A percentile compares a stretch with the other conserved stretches of the same genome.
phyloP scores from a whole-genome alignment of 768 basidiomycete species.

The Naganishia friedmannii region DNA sequence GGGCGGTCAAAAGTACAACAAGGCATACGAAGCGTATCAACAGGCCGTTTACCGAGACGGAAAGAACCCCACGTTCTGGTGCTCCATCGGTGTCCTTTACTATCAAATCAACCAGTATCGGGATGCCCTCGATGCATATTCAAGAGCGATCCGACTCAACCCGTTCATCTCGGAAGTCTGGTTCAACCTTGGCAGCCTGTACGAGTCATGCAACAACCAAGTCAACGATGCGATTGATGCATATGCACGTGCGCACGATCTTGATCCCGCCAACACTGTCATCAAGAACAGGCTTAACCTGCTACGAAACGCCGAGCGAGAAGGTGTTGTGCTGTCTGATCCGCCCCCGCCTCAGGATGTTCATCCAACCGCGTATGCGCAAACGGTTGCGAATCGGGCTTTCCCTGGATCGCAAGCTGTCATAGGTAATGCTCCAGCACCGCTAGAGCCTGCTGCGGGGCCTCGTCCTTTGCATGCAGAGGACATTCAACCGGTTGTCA shows the following conservation, averaged over 20 bases:
- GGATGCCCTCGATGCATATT: constrained; percentile 97
- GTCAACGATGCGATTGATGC: constrained; percentile 98
- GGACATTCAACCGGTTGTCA: constrained; percentile 30
- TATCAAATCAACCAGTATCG: constrained; percentile 99
- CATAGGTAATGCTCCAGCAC: not conserved
- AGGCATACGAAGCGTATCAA: constrained; percentile 98
- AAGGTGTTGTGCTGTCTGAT: constrained; percentile 70
- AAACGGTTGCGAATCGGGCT: constrained; percentile 23
- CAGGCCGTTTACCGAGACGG: constrained; percentile 99
- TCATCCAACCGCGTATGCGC: constrained; percentile 87
- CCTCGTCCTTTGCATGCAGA: constrained; percentile 1
- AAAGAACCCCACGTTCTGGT: constrained; percentile 99
- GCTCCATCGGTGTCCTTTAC: constrained; percentile 96
- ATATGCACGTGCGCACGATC: constrained; percentile 88
- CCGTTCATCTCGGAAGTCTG: constrained; percentile 93
- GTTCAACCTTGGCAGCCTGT: constrained; percentile 95
- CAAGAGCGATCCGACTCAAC: constrained; percentile 96
- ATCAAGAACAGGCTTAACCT: constrained; percentile 78
- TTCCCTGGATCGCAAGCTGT: constrained; percentile 31
- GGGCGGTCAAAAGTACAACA: constrained; percentile 98
- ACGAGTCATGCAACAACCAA: constrained; percentile 98
- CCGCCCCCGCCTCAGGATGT: constrained; percentile 93
- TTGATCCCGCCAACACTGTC: constrained; percentile 78
- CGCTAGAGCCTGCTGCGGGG: not conserved
- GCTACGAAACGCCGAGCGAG: constrained; percentile 72